These are phyloP conservation scores for Tricholoma flavovirens DNA, from an alignment of 768 basidiomycete genomes.

Conservation along the genomic window DNA sequence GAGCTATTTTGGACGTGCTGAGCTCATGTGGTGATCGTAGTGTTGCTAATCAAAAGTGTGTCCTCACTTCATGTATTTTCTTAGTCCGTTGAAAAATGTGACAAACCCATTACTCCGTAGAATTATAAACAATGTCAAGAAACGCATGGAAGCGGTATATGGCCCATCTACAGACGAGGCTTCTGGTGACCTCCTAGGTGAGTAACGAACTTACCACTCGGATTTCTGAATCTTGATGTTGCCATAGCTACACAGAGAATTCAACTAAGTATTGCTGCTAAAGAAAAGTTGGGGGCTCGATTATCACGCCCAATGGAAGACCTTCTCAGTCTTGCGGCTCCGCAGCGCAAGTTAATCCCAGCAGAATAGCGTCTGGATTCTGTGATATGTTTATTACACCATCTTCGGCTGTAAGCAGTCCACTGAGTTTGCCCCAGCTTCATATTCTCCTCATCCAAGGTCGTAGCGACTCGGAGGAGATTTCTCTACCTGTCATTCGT, in stretches of 20 bases:
- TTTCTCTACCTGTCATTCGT: too few species aligned
- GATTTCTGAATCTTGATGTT: slow-evolving; percentile 4
- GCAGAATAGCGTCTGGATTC: too few species aligned
- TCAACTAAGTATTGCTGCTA: slow-evolving; percentile 6
- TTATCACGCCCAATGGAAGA: slow-evolving; percentile 4
- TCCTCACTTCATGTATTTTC: slow-evolving; percentile 7
- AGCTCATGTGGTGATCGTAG: slow-evolving; percentile 33
- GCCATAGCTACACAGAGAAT: slow-evolving; percentile 7
- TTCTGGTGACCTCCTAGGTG: slow-evolving; percentile 9
- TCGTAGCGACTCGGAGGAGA: too few species aligned
- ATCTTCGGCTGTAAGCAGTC: too few species aligned
- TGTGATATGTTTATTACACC: too few species aligned
- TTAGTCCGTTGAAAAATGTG: background rate
- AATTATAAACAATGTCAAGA: slow-evolving; percentile 16
- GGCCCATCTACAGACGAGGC: background rate
- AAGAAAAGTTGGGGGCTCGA: slow-evolving; percentile 6
- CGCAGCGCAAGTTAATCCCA: background rate
- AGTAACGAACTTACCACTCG: background rate
- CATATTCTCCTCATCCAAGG: too few species aligned
- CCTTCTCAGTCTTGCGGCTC: slow-evolving; percentile 5
- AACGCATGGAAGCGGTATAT: slow-evolving; percentile 15
- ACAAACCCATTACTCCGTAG: slow-evolving; percentile 10
- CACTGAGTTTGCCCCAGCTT: too few species aligned
- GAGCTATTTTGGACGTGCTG: slow-evolving; percentile 50
- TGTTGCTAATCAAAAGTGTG: slow-evolving; percentile 32